phyloP scores from a whole-genome alignment of 2,329 filamentous ascomycete genomes.

The Fusarium veterinarium region DNA sequence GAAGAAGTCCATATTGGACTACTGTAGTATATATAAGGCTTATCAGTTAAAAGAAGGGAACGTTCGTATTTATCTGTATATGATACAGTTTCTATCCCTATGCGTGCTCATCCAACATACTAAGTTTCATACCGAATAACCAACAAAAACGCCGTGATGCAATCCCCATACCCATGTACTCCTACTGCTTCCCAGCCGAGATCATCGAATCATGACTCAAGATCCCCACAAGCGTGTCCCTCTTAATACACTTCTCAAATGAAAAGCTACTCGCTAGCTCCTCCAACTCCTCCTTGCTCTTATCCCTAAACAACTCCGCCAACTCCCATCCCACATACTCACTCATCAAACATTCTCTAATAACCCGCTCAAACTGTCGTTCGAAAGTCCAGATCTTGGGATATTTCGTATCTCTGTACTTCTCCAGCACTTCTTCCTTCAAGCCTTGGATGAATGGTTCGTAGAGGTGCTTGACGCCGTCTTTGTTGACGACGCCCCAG shows the following conservation, averaged over 20 bases:
- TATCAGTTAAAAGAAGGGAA: too few relatives aligned
- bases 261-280: conserved; percentile 63
- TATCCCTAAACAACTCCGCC: conserved; percentile 64
- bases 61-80: too few relatives aligned
- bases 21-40: too few relatives aligned
- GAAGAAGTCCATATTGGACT: too few relatives aligned
- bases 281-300: conserved; percentile 64
- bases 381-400: conserved; percentile 63
- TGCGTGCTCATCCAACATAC: too few relatives aligned
- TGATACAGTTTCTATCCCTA: too few relatives aligned
- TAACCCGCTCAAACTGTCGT: conserved; percentile 60
- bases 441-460: conserved; percentile 55
- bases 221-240: conserved; percentile 63
- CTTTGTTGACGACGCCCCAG: conserved; percentile 58
- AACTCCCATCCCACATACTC: conserved; percentile 65
- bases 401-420: conserved; percentile 57
- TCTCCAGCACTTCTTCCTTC: conserved; percentile 56
- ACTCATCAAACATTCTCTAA: conserved; percentile 55
- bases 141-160: not conserved
- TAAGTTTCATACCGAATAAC: not conserved
- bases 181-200: not conserved
- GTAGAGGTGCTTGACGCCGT: conserved; percentile 51
- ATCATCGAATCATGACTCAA: conserved; percentile 47
- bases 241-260: conserved; percentile 64
- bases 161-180: accelerated